These are phyloP conservation scores for Talaromyces verruculosus DNA, from an alignment of 2,329 filamentous ascomycete genomes.

Conservation along the genomic window DNA sequence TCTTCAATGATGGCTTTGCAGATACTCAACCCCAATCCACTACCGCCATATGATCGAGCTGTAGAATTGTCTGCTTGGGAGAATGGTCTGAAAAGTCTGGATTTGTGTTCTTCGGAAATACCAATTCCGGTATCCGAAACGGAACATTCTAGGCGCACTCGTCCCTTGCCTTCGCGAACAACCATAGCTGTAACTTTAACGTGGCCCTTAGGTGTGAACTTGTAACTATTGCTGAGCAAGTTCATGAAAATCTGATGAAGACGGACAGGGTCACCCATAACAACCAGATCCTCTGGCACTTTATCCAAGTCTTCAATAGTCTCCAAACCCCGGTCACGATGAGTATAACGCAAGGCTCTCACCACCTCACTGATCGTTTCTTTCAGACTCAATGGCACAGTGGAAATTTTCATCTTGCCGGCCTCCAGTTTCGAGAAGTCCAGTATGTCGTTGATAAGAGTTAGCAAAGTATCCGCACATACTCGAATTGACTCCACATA, in stretches of 20 bases:
- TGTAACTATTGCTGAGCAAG: conserved; percentile 87
- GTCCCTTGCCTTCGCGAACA: conserved; percentile 67
- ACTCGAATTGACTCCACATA: conserved; percentile 65
- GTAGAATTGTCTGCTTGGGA: conserved; percentile 90
- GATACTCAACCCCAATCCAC: conserved; percentile 85
- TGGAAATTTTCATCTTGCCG: conserved; percentile 83
- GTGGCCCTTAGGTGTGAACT: conserved; percentile 84
- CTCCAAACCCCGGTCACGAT: conserved; percentile 59
- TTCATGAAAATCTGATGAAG: conserved; percentile 78
- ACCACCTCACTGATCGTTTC: conserved; percentile 65
- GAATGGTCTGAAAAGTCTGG: conserved; percentile 87
- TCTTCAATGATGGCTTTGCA: conserved; percentile 93
- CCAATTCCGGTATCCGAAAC: conserved; percentile 90
- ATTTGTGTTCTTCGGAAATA: conserved; percentile 72
- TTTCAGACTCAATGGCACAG: conserved; percentile 75
- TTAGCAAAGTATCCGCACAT: conserved; percentile 73
- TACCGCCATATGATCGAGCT: conserved; percentile 86
- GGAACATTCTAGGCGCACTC: conserved; percentile 76
- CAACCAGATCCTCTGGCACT: conserved; percentile 60
- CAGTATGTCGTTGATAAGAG: conserved; percentile 87
- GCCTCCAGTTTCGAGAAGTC: conserved; percentile 88
- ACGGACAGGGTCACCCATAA: conserved; percentile 82
- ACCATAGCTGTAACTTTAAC: conserved; percentile 79
- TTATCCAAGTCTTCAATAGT: conserved; percentile 65
- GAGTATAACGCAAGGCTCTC: conserved; percentile 62